Evolutionary conservation across 2,329 filamentous ascomycete genomes (phyloP).

Genomic region (Ophiocordyceps australis): DNA sequence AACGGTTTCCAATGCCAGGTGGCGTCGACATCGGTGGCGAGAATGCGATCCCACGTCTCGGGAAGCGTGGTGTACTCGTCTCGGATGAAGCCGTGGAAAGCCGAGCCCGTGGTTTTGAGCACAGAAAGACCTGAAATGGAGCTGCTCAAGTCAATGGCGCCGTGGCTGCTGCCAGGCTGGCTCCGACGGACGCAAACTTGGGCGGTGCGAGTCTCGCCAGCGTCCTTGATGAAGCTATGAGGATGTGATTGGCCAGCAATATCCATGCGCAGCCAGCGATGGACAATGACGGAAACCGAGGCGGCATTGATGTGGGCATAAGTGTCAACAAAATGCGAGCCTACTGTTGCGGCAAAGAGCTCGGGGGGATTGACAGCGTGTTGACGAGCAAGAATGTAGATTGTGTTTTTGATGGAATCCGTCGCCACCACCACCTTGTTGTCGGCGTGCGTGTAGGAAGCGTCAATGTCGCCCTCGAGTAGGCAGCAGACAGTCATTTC

Average conservation of each 20-base stretch:
- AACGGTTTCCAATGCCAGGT: conserved; percentile 75
- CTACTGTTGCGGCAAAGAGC: conserved; percentile 72
- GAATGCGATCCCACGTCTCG: conserved; percentile 87
- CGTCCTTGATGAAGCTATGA: conserved; percentile 85
- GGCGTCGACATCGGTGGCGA: conserved; percentile 83
- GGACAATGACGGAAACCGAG: conserved; percentile 64
- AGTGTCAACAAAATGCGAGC: conserved; percentile 71
- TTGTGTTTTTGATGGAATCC: conserved; percentile 95
- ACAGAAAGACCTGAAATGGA: conserved; percentile 70
- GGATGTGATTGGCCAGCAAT: conserved; percentile 83
- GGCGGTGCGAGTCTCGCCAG: conserved; percentile 71
- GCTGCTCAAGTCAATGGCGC: conserved; percentile 59
- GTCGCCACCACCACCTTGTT: conserved; percentile 93
- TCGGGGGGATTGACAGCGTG: conserved; percentile 85
- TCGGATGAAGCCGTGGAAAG: conserved; percentile 85
- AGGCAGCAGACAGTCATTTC: conserved; percentile 93
- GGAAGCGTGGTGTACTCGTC: conserved; percentile 85
- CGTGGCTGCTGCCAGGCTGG: conserved; percentile 42
- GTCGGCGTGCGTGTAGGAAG: conserved; percentile 79
- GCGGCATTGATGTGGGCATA: conserved; percentile 80
- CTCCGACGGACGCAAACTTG: conserved; percentile 55
- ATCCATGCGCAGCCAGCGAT: conserved; percentile 81
- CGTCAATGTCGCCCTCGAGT: conserved; percentile 82
- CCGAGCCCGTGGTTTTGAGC: conserved; percentile 89
- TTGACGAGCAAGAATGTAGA: conserved; percentile 89